Conservation (phyloP, 495 filamentous ascomycete species). For the Daldinia childiae region DNA sequence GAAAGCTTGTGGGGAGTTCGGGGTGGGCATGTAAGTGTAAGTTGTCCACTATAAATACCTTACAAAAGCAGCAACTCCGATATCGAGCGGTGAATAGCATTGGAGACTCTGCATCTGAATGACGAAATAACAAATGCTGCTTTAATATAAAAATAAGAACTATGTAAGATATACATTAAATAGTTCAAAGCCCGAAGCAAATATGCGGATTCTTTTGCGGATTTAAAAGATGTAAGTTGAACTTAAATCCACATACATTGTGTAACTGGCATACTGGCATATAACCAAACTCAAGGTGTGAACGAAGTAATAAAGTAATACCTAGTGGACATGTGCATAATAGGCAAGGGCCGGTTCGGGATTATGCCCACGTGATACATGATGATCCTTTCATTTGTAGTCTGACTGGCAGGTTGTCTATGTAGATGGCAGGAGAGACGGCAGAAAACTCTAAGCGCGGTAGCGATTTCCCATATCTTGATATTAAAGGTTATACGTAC, state of each 20-base stretch:
- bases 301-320: too few relatives aligned
- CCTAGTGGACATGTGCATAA: too few relatives aligned
- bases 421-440: conserved; percentile 1
- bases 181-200: background rate
- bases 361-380: conserved; percentile 19
- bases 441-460: background rate
- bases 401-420: background rate
- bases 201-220: background rate
- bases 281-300: too few relatives aligned
- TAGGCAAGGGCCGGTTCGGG: conserved; percentile 6
- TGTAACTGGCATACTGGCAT: background rate
- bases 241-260: background rate
- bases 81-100: background rate
- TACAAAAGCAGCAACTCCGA: background rate
- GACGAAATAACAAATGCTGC: background rate
- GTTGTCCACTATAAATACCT: background rate
- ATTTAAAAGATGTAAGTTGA: background rate
- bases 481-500: background rate
- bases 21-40: conserved; percentile 1
- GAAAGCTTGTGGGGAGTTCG: background rate
- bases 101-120: background rate
- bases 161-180: background rate
- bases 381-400: conserved; percentile 14
- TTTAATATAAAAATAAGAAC: background rate
- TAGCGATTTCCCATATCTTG: background rate